phyloP scores from a whole-genome alignment of 2,329 filamentous ascomycete species.

The Cordyceps cateniannulata region DNA sequence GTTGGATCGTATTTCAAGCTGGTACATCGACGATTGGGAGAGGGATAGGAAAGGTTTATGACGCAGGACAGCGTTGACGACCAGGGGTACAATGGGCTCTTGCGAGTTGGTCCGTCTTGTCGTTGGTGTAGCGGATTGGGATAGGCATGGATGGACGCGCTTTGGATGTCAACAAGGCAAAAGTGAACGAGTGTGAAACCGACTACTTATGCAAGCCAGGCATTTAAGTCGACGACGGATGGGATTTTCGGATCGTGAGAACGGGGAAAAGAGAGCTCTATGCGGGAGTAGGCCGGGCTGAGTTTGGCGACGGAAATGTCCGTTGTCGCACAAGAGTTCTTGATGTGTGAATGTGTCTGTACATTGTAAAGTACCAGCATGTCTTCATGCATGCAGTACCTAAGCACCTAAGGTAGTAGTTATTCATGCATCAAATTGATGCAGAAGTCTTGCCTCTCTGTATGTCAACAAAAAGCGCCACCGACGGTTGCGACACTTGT shows the following conservation, averaged over 20 bases:
- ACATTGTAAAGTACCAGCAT: not conserved
- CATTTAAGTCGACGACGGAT: not conserved
- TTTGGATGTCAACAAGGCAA: not conserved
- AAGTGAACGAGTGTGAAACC: constrained; percentile 5
- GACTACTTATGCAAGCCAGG: not conserved
- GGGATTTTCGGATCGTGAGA: not conserved
- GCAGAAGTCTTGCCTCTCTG: not conserved
- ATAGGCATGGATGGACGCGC: not conserved
- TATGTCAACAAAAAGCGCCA: not conserved
- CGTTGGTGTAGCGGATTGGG: not conserved
- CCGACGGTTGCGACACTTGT: not conserved
- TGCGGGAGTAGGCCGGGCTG: not conserved
- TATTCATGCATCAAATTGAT: constrained; percentile 5
- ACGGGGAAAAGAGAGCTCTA: not conserved
- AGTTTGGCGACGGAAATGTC: not conserved
- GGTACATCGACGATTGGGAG: not conserved
- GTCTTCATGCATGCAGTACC: not conserved
- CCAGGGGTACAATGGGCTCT: not conserved
- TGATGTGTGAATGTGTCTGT: not conserved
- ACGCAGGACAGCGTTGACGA: not conserved
- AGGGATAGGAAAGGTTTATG: constrained; percentile 1
- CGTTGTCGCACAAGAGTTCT: not conserved
- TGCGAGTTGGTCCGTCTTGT: not conserved
- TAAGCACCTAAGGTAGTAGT: too few species aligned
- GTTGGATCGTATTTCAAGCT: constrained; percentile 1